phyloP scores from a whole-genome alignment of 768 basidiomycete species.

The Trametopsis cervina region DNA sequence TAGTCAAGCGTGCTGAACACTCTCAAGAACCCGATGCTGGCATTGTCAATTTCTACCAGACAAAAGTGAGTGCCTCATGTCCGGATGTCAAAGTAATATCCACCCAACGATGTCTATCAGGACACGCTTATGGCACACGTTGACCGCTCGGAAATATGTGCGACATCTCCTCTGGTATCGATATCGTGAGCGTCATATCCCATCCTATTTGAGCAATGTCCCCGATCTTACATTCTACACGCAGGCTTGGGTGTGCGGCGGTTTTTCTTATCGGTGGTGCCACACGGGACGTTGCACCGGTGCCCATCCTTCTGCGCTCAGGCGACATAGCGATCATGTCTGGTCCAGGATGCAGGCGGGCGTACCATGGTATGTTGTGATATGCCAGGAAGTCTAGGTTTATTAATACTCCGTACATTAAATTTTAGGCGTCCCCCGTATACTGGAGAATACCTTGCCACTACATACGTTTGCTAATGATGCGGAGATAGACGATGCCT shows the following conservation, averaged over 20 bases:
- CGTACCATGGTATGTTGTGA: slow-evolving; percentile 76
- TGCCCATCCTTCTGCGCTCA: slow-evolving; percentile 79
- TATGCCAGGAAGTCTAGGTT: background rate
- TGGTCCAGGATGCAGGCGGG: slow-evolving; percentile 73
- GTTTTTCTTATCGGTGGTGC: slow-evolving; percentile 85
- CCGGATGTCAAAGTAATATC: background rate
- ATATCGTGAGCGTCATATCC: slow-evolving; percentile 61
- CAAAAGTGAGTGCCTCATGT: slow-evolving; percentile 37
- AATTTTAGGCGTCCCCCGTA: slow-evolving; percentile 70
- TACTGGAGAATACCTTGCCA: slow-evolving; percentile 78
- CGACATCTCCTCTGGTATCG: slow-evolving; percentile 87
- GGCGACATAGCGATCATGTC: slow-evolving; percentile 95
- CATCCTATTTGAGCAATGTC: background rate
- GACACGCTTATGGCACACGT: slow-evolving; percentile 97
- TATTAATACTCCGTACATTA: background rate
- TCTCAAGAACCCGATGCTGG: slow-evolving; percentile 85
- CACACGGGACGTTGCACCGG: slow-evolving; percentile 70
- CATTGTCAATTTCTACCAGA: slow-evolving; percentile 94
- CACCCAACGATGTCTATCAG: slow-evolving; percentile 24
- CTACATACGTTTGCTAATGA: slow-evolving; percentile 34
- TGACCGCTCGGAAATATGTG: slow-evolving; percentile 93
- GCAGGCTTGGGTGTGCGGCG: slow-evolving; percentile 81
- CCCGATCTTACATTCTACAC: background rate
- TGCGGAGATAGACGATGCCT: slow-evolving; percentile 16
- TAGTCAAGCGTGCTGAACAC: too few relatives aligned